Percentiles rank a stretch among this genome's conserved stretches.
These are phyloP conservation scores for Thelephora ganbajun DNA, from an alignment of 768 basidiomycete species.

Conservation along the genomic window DNA sequence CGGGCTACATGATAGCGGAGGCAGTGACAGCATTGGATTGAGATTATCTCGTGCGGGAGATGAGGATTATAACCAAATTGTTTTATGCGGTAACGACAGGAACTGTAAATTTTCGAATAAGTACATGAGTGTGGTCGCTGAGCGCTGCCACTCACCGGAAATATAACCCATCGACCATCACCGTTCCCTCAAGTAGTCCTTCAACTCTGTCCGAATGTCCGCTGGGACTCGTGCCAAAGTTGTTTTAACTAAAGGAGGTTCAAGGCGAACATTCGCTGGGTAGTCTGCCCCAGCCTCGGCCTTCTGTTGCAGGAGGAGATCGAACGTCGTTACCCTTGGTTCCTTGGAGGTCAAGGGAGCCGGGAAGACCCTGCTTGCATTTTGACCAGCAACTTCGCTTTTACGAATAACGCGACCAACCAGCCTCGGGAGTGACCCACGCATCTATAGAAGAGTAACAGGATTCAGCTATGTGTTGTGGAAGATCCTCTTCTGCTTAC, in stretches of 20 bases:
- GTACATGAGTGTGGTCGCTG: no score
- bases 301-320: constrained; percentile 27
- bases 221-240: constrained; percentile 25
- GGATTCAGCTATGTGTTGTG: background rate
- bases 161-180: constrained; percentile 4
- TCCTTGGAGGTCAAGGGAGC: constrained; percentile 14
- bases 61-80: no score
- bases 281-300: constrained; percentile 23
- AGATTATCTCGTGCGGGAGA: no score
- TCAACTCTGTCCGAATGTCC: constrained; percentile 24
- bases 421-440: constrained; percentile 17
- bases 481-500: no score
- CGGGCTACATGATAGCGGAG: no score
- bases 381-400: constrained; percentile 9
- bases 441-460: constrained; percentile 13
- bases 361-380: constrained; percentile 12
- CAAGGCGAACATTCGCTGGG: constrained; percentile 37
- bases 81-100: no score
- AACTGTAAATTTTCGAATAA: no score
- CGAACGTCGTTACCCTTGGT: constrained; percentile 21
- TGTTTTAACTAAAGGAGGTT: constrained; percentile 26
- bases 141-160: no score
- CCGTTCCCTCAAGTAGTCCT: constrained; percentile 20
- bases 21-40: no score
- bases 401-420: constrained; percentile 25